Percentiles rank a stretch among this genome's conserved stretches.
Conservation (phyloP, 2,329 filamentous ascomycete species). For the Sporothrix sp. region DNA sequence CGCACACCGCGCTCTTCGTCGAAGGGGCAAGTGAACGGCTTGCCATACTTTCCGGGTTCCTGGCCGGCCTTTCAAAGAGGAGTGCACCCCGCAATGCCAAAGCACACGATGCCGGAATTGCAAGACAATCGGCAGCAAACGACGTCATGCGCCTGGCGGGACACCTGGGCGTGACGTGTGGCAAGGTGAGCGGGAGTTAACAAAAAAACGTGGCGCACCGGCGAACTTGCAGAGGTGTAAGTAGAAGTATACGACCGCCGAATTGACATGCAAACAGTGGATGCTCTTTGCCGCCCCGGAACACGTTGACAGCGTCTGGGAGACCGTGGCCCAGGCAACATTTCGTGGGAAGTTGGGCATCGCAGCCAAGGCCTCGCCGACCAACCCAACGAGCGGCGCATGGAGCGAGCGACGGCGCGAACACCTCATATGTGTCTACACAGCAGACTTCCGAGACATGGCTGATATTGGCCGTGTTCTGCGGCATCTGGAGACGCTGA, state of each 20-base stretch:
- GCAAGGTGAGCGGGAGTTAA: conserved; percentile 55
- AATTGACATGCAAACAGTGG: conserved; percentile 43
- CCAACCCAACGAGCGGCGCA: conserved; percentile 31
- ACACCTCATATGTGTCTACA: conserved; percentile 69
- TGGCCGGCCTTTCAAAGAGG: conserved; percentile 35
- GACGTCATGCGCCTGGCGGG: conserved; percentile 54
- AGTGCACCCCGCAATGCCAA: conserved; percentile 28
- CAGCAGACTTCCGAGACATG: conserved; percentile 59
- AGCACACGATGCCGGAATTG: conserved; percentile 38
- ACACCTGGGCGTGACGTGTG: conserved; percentile 46
- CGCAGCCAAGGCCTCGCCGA: conserved; percentile 61
- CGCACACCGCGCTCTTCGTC: conserved; percentile 39
- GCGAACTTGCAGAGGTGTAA: no score
- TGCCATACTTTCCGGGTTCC: conserved; percentile 36
- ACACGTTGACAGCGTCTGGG: conserved; percentile 56
- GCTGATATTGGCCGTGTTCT: conserved; percentile 62
- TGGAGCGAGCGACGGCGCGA: conserved; percentile 32
- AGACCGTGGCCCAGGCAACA: conserved; percentile 54
- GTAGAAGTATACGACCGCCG: no score
- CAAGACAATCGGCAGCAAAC: conserved; percentile 38
- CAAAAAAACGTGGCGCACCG: no score
- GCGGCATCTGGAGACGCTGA: conserved; percentile 49
- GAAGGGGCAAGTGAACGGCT: conserved; percentile 43
- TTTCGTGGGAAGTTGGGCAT: conserved; percentile 60
- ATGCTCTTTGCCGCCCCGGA: conserved; percentile 55